These are phyloP conservation scores for Xanthoceras sorbifolium DNA, from an alignment of 345 rosid species.

Conservation along the genomic window DNA sequence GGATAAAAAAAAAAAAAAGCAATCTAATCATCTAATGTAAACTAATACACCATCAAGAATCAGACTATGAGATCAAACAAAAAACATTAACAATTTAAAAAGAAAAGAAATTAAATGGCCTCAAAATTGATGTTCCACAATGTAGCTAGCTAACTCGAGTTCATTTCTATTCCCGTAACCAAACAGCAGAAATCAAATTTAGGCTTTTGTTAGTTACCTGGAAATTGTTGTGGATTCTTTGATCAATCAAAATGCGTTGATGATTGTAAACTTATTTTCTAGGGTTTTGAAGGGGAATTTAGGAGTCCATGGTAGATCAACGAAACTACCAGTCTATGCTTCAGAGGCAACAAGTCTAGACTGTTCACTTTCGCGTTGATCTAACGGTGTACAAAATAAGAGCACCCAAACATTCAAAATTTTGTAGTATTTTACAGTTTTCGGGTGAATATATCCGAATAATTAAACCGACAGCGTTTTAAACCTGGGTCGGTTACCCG, in stretches of 20 bases:
- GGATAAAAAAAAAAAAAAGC: too few species aligned
- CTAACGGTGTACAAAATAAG: neutral
- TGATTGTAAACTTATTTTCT: neutral
- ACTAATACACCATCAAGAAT: neutral
- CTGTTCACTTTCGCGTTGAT: slow-evolving; percentile 1
- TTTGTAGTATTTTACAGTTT: neutral
- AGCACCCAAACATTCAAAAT: neutral
- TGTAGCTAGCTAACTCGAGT: neutral
- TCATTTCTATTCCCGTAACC: neutral
- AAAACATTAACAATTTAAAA: neutral
- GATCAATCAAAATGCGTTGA: neutral
- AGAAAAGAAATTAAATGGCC: neutral
- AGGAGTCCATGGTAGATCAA: neutral
- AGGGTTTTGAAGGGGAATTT: slow-evolving; percentile 17
- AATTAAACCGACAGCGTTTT: neutral
- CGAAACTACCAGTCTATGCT: slow-evolving; percentile 2
- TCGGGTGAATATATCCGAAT: neutral
- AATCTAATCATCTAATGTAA: neutral
- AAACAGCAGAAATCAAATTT: neutral
- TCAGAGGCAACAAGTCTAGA: neutral
- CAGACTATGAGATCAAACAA: neutral
- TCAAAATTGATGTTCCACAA: neutral
- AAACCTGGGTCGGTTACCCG: neutral
- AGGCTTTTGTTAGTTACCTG: slow-evolving; percentile 1
- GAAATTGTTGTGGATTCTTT: neutral